Evolutionary conservation across 2,329 filamentous ascomycete genomes (phyloP).

Genomic region (Chaetomiaceae sp.): DNA sequence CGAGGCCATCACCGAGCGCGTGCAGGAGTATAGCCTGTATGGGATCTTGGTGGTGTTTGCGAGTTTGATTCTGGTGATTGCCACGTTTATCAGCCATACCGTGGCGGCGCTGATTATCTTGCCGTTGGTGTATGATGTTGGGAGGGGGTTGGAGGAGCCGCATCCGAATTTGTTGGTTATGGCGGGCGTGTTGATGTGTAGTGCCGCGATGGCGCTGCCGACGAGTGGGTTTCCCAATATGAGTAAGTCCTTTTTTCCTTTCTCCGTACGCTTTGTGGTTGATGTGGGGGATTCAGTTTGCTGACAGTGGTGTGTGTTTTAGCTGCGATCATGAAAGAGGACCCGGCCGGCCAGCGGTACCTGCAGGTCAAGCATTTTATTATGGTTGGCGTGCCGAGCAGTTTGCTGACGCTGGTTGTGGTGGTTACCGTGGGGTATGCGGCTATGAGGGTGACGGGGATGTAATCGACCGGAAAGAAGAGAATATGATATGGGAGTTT

Average conservation of each 20-base stretch:
- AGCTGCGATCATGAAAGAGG: conserved; percentile 99
- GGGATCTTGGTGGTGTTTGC: conserved; percentile 83
- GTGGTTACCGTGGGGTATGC: conserved; percentile 88
- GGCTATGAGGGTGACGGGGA: conserved; percentile 65
- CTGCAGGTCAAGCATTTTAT: conserved; percentile 92
- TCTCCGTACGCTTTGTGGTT: too few species aligned
- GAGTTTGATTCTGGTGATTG: conserved; percentile 79
- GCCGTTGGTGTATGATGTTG: conserved; percentile 83
- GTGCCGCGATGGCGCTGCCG: conserved; percentile 93
- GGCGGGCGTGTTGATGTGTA: conserved; percentile 93
- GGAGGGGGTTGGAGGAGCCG: conserved; percentile 77
- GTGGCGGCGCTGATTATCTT: conserved; percentile 94
- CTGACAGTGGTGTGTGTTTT: neutral
- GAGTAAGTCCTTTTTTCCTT: conserved; percentile 71
- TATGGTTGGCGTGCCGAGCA: conserved; percentile 84
- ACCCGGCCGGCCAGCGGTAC: conserved; percentile 87
- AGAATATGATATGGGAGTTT: neutral
- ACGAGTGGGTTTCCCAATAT: conserved; percentile 98
- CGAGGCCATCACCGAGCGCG: conserved; percentile 64
- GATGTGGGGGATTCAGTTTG: too few species aligned
- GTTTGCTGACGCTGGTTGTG: conserved; percentile 73
- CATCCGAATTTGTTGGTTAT: conserved; percentile 95
- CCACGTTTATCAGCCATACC: conserved; percentile 96
- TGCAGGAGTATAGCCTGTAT: conserved; percentile 79
- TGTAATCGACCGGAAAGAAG: conserved; percentile 24